Conservation (phyloP, 768 basidiomycete genomes). For the Boletus insuetus region DNA sequence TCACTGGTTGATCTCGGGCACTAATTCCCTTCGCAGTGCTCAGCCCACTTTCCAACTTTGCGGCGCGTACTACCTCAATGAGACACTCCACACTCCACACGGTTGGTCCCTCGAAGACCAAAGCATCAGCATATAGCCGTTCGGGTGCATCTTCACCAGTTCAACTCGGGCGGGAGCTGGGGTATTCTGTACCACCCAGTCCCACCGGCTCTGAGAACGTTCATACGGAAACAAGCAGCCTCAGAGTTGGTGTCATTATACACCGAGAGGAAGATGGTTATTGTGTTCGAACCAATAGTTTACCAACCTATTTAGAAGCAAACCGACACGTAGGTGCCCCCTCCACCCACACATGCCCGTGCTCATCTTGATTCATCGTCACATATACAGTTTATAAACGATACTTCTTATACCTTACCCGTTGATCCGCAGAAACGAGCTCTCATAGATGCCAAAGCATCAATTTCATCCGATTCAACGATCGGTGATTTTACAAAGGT, state of each 20-base stretch:
- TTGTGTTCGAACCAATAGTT: conserved; percentile 71
- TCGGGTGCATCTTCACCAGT: conserved; percentile 16
- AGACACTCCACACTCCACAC: conserved; percentile 56
- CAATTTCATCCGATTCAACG: conserved; percentile 79
- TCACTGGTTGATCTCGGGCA: not conserved
- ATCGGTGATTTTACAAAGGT: conserved; percentile 82
- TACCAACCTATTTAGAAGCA: conserved; percentile 74
- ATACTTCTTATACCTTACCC: conserved; percentile 51
- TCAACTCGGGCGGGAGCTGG: conserved; percentile 29
- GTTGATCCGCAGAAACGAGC: conserved; percentile 60
- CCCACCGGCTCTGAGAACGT: conserved; percentile 41
- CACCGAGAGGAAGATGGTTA: conserved; percentile 53
- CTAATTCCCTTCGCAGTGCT: conserved; percentile 37
- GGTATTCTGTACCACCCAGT: conserved; percentile 44
- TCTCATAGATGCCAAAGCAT: conserved; percentile 76
- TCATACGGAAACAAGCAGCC: conserved; percentile 37
- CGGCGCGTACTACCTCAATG: conserved; percentile 42
- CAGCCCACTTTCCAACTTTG: conserved; percentile 40
- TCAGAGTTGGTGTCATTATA: conserved; percentile 64
- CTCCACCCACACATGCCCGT: not conserved
- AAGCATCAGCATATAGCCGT: not conserved
- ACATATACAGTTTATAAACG: conserved; percentile 43
- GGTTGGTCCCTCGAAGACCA: conserved; percentile 17
- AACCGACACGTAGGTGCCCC: conserved; percentile 64
- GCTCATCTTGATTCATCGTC: conserved; percentile 14